phyloP scores from a whole-genome alignment of 495 filamentous ascomycete genomes.

The Xylaria flabelliformis region DNA sequence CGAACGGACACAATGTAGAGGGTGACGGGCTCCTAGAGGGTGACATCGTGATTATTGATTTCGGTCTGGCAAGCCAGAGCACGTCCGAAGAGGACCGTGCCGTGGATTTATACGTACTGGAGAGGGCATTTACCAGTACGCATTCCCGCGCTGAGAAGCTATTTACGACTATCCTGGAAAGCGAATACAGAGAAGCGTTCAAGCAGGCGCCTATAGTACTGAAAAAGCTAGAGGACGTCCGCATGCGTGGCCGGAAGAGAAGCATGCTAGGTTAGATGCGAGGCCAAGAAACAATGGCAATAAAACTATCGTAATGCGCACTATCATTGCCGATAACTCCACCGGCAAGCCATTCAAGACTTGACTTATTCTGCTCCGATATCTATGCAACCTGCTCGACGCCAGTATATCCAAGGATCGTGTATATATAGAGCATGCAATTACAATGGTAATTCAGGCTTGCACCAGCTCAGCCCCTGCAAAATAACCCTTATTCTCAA shows the following conservation, averaged over 20 bases:
- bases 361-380: conserved; percentile 15
- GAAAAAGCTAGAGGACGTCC: conserved; percentile 87
- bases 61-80: conserved; percentile 86
- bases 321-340: conserved; percentile 16
- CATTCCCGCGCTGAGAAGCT: conserved; percentile 84
- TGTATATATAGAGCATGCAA: conserved; percentile 16
- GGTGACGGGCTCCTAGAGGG: conserved; percentile 57
- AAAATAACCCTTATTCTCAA: conserved; percentile 98
- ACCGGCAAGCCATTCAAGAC: neutral
- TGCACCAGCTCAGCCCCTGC: conserved; percentile 72
- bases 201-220: conserved; percentile 59
- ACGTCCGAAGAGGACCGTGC: conserved; percentile 91
- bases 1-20: conserved; percentile 31
- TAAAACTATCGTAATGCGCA: conserved; percentile 23
- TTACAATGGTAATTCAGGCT: conserved; percentile 23
- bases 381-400: conserved; percentile 23
- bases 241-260: conserved; percentile 94
- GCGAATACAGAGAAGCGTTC: conserved; percentile 52
- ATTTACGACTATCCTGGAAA: conserved; percentile 69
- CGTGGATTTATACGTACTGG: conserved; percentile 95
- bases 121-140: conserved; percentile 94
- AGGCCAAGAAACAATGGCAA: conserved; percentile 13
- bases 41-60: conserved; percentile 91
- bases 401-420: conserved; percentile 10
- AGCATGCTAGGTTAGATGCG: conserved; percentile 86